phyloP scores from a whole-genome alignment of 306 rosid genomes.

The Chamaecrista fasciculata region DNA sequence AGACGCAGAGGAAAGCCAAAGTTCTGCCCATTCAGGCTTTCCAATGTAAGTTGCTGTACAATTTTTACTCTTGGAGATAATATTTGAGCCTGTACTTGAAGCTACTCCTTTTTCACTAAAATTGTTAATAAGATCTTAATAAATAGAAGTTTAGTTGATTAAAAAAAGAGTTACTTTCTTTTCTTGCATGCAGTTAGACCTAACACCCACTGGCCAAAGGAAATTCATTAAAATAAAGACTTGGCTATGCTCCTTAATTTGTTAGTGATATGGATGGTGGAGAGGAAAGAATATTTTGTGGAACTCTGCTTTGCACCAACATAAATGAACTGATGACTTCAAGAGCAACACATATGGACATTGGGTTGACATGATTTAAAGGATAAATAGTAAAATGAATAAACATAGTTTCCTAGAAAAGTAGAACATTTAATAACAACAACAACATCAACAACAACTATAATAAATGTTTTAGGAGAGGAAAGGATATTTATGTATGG shows the following conservation, averaged over 20 bases:
- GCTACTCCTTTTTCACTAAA: background rate
- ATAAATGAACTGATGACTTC: slow-evolving; percentile 7
- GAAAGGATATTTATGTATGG: background rate
- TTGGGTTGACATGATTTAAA: background rate
- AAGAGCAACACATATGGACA: background rate
- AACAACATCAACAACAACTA: background rate
- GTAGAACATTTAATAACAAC: background rate
- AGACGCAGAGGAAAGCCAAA: slow-evolving; percentile 95
- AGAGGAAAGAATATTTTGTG: too few relatives aligned
- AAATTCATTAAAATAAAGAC: background rate
- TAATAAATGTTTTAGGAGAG: background rate
- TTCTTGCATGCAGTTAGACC: background rate
- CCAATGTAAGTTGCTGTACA: slow-evolving; percentile 59
- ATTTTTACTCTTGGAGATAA: slow-evolving; percentile 7
- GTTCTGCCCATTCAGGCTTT: slow-evolving; percentile 89
- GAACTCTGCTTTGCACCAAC: background rate
- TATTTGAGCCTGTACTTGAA: slow-evolving; percentile 4
- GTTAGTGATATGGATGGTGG: too few relatives aligned
- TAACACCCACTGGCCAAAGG: background rate
- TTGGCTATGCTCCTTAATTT: slow-evolving; percentile 10
- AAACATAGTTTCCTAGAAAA: background rate
- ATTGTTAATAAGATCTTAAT: background rate
- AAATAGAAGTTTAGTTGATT: background rate
- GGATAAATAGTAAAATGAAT: background rate
- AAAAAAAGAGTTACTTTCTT: slow-evolving; percentile 17